These are phyloP conservation scores for Macrophomina phaseolina DNA, from an alignment of 2,329 filamentous ascomycete genomes.

Conservation along the genomic window DNA sequence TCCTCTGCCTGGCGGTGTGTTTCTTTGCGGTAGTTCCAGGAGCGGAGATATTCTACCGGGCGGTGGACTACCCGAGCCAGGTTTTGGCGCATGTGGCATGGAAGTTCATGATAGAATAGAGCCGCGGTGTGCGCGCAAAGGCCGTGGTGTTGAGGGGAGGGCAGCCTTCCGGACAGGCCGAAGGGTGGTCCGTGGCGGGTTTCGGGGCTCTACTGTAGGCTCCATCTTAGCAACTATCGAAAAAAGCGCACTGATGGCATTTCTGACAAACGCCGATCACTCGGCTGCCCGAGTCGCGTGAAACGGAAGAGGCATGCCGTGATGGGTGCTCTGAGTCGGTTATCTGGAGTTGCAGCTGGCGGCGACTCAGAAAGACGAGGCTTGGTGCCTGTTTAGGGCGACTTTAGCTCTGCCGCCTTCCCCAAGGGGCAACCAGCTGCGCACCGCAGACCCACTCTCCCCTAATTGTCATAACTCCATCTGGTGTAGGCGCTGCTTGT, in stretches of 20 bases:
- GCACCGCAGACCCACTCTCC: neutral
- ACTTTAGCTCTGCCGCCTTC: neutral
- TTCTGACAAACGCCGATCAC: constrained; percentile 8
- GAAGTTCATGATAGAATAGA: constrained; percentile 27
- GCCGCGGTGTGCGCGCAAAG: neutral
- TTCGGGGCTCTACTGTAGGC: neutral
- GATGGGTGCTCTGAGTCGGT: neutral
- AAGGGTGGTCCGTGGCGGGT: neutral
- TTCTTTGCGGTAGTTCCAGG: constrained; percentile 36
- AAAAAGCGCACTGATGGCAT: constrained; percentile 8
- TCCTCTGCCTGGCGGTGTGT: constrained; percentile 32
- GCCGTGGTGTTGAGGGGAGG: constrained; percentile 10
- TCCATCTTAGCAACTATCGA: constrained; percentile 21
- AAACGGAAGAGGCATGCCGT: neutral
- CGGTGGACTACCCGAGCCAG: constrained; percentile 36
- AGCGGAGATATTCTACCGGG: constrained; percentile 40
- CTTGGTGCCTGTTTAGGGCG: neutral
- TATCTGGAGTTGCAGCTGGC: neutral
- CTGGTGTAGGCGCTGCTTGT: neutral
- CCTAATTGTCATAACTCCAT: neutral
- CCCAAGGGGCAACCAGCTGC: neutral
- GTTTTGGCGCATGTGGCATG: constrained; percentile 25
- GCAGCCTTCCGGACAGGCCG: neutral
- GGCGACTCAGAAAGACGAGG: constrained; percentile 12
- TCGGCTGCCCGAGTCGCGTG: constrained; percentile 7